phyloP scores from a whole-genome alignment of 73 alveolate genomes.

The Paramecium sexaurelia region DNA sequence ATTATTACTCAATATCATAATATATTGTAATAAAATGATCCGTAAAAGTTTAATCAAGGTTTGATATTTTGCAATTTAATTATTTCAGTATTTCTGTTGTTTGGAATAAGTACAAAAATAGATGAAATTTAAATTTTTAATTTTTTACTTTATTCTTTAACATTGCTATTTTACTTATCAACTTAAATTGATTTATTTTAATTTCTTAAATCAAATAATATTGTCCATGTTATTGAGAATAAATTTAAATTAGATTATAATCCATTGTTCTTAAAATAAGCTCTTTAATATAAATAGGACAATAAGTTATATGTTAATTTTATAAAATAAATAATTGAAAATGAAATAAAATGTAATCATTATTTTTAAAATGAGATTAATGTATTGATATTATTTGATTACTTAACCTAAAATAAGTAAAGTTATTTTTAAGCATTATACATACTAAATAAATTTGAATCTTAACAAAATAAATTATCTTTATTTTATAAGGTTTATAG shows the following conservation, averaged over 20 bases:
- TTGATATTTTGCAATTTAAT: not conserved
- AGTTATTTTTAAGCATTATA: not conserved
- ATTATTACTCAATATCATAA: not conserved
- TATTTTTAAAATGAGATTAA: not conserved
- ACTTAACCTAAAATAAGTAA: not conserved
- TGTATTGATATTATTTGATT: not conserved
- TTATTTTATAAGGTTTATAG: not conserved
- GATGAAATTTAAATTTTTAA: not conserved
- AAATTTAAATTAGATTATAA: not conserved
- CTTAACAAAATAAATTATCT: not conserved
- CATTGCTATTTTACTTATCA: not conserved
- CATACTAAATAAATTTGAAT: not conserved
- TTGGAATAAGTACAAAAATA: not conserved
- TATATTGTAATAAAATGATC: not conserved
- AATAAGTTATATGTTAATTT: not conserved
- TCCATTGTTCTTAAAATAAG: not conserved
- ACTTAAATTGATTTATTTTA: not conserved
- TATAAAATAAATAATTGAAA: not conserved
- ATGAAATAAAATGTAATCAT: not conserved
- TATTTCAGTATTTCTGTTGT: not conserved
- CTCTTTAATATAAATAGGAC: not conserved
- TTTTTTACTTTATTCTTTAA: not conserved
- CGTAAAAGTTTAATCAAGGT: not conserved
- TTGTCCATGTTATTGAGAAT: not conserved
- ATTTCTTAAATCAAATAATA: not conserved